These are phyloP conservation scores for Claviceps africana DNA, from an alignment of 2,329 filamentous ascomycete species.

Conservation along the genomic window DNA sequence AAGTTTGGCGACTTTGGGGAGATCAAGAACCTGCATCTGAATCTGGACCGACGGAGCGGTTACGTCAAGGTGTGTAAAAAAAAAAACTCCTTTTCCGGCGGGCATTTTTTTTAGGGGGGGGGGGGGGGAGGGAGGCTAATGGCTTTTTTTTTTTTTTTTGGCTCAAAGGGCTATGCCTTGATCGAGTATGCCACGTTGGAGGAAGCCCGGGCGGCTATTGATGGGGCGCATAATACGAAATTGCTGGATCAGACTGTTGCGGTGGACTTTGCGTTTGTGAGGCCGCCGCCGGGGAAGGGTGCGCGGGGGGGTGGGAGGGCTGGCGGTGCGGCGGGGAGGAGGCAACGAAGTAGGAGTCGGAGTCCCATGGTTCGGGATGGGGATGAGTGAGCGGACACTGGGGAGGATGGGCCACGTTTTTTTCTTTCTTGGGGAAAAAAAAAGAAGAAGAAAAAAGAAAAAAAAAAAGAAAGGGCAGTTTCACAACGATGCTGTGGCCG, in stretches of 20 bases:
- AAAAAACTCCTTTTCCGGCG: no score
- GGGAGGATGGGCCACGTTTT: no score
- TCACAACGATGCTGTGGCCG: constrained; percentile 1
- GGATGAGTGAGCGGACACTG: constrained; percentile 12
- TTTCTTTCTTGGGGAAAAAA: no score
- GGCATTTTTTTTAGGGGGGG: no score
- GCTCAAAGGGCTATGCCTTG: constrained; percentile 73
- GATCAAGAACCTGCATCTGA: constrained; percentile 76
- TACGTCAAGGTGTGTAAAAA: constrained; percentile 81
- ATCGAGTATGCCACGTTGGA: constrained; percentile 72
- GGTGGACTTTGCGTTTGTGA: constrained; percentile 76
- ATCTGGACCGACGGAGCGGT: constrained; percentile 67
- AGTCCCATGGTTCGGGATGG: constrained; percentile 23
- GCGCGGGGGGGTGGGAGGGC: constrained; percentile 23
- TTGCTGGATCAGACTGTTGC: constrained; percentile 67
- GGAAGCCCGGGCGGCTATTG: constrained; percentile 70
- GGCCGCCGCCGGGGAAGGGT: constrained; percentile 50
- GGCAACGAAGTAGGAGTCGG: constrained; percentile 34
- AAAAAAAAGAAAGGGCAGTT: not conserved
- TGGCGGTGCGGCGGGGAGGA: constrained; percentile 14
- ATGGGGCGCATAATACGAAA: constrained; percentile 63
- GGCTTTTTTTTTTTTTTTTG: no score
- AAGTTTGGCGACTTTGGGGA: constrained; percentile 73
- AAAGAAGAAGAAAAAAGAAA: not conserved
- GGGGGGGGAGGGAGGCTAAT: no score